A percentile compares a stretch with the other conserved stretches of the same genome.
Evolutionary conservation across 495 filamentous ascomycete species (phyloP).

Genomic region (Poronia punctata): DNA sequence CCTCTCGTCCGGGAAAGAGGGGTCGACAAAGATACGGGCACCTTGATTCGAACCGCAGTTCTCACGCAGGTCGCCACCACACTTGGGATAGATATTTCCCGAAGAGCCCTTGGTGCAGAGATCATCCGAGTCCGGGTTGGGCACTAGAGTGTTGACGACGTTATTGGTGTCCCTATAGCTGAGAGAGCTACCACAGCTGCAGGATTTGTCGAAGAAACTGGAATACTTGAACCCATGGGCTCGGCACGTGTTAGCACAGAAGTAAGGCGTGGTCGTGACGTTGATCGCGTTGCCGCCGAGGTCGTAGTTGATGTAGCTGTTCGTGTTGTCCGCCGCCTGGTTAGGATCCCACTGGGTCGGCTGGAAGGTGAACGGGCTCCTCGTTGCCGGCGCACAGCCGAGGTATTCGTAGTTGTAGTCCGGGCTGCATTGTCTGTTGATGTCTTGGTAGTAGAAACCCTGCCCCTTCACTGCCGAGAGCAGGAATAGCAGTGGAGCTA

Average conservation of each 20-base stretch:
- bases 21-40: constrained; percentile 5
- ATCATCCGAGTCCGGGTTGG: no score
- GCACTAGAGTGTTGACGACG: not conserved
- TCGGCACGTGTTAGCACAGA: constrained; percentile 20
- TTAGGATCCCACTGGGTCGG: constrained; percentile 7
- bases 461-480: constrained; percentile 17
- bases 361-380: constrained; percentile 8
- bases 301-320: constrained; percentile 15
- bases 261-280: constrained; percentile 18
- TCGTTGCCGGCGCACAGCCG: constrained; percentile 15
- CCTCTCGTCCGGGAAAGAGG: constrained; percentile 8
- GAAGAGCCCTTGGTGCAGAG: no score
- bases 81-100: not conserved
- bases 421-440: constrained; percentile 4
- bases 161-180: not conserved
- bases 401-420: constrained; percentile 16
- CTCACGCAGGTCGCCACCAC: constrained; percentile 3
- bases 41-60: constrained; percentile 5
- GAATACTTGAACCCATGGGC: constrained; percentile 22
- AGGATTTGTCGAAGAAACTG: constrained; percentile 13
- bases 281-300: constrained; percentile 13
- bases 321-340: constrained; percentile 1
- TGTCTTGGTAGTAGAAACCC: constrained; percentile 12
- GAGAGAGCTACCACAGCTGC: constrained; percentile 14
- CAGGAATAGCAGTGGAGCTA: constrained; percentile 21